Percentiles rank a stretch among this genome's conserved stretches.
These are phyloP conservation scores for Leucaena leucocephala DNA, from an alignment of 306 rosid species.

Conservation along the genomic window DNA sequence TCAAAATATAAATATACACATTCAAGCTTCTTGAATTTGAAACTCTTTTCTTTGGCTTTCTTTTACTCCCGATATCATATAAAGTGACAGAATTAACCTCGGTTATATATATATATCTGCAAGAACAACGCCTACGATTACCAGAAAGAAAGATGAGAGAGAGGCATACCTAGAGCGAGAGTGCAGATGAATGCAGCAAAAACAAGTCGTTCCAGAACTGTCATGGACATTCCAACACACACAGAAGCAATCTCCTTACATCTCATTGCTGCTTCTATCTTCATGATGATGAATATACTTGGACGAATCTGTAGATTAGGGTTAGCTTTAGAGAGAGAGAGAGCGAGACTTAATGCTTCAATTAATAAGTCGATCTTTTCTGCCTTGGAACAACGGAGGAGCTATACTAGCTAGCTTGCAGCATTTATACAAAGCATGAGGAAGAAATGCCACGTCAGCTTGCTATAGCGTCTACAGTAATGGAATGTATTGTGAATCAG, in stretches of 20 bases:
- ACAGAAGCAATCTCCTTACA: constrained; percentile 21
- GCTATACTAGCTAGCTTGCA: too few species aligned
- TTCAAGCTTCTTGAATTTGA: too few species aligned
- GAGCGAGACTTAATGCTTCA: constrained; percentile 1
- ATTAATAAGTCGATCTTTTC: too few species aligned
- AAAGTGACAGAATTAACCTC: too few species aligned
- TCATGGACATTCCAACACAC: constrained; percentile 16
- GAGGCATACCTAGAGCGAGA: constrained; percentile 43
- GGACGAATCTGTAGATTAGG: too few species aligned
- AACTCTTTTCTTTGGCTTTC: too few species aligned
- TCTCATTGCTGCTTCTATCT: not conserved
- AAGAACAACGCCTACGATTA: not conserved
- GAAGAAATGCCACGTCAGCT: constrained; percentile 7
- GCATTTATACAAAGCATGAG: not conserved
- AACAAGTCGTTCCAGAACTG: constrained; percentile 26
- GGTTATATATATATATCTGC: too few species aligned
- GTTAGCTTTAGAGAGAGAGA: not conserved
- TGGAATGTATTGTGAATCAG: constrained; percentile 23
- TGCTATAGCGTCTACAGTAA: not conserved
- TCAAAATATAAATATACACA: too few species aligned
- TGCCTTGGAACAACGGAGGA: too few species aligned
- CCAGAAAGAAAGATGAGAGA: not conserved
- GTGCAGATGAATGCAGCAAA: constrained; percentile 34
- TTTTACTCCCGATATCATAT: too few species aligned
- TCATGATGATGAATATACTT: not conserved